A percentile compares a stretch with the other conserved stretches of the same genome.
Evolutionary conservation across 2,329 filamentous ascomycete species (phyloP).

Genomic region (Pseudocercospora vitis): DNA sequence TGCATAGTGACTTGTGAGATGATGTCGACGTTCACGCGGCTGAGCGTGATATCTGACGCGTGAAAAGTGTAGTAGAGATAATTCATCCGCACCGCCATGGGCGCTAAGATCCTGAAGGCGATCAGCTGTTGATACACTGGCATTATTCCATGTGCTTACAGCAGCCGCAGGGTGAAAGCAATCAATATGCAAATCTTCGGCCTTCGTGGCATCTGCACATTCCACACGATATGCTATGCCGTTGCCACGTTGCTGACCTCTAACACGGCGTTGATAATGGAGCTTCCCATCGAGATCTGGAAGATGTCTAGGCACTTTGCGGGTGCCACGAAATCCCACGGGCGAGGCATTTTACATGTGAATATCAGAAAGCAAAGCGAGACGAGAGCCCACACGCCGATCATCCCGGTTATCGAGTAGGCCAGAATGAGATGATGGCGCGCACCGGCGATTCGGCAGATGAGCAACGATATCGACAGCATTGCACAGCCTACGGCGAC

Average conservation of each 20-base stretch:
- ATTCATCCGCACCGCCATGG: conserved; percentile 21
- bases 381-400: conserved; percentile 22
- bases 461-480: conserved; percentile 31
- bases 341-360: conserved; percentile 28
- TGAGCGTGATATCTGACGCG: conserved; percentile 21
- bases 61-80: conserved; percentile 20
- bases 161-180: conserved; percentile 29
- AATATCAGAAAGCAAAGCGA: conserved; percentile 25
- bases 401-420: conserved; percentile 22
- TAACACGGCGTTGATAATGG: conserved; percentile 23
- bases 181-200: conserved; percentile 29
- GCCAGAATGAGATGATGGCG: conserved; percentile 23
- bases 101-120: conserved; percentile 20
- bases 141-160: conserved; percentile 17
- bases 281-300: conserved; percentile 23
- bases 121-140: not conserved
- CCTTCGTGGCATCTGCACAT: conserved; percentile 29
- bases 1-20: conserved; percentile 31
- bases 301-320: conserved; percentile 24
- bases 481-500: conserved; percentile 25
- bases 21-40: conserved; percentile 25
- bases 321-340: conserved; percentile 25
- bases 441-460: conserved; percentile 29
- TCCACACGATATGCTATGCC: conserved; percentile 30
- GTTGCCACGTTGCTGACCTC: conserved; percentile 27